Conservation (phyloP, 176 grass and related monocot genomes). For the Pontederia paniculata region DNA sequence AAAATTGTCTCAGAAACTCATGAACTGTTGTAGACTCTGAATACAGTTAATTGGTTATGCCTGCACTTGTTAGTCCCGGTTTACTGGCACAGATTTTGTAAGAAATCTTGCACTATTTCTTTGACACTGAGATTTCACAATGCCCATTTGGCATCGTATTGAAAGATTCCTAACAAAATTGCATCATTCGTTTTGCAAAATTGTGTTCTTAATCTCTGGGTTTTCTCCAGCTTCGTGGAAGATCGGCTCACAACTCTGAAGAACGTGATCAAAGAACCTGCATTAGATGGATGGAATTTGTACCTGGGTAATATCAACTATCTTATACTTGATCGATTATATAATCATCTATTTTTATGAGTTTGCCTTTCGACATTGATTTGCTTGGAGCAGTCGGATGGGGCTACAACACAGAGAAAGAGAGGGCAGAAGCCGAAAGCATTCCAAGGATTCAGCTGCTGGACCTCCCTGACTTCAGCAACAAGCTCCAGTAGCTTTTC, state of each 20-base stretch:
- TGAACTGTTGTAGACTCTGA: not conserved
- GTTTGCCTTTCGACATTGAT: not conserved
- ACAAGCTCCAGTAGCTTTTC: conserved; percentile 50
- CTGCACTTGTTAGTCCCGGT: too few species aligned
- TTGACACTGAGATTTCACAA: not conserved
- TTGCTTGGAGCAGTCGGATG: conserved; percentile 46
- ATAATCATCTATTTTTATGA: not conserved
- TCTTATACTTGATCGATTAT: not conserved
- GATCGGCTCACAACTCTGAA: conserved; percentile 66
- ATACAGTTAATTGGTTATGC: too few species aligned
- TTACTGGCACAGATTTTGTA: too few species aligned
- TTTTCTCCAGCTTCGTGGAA: conserved; percentile 59
- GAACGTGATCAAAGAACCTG: conserved; percentile 82
- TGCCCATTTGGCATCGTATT: not conserved
- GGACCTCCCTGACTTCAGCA: conserved; percentile 61
- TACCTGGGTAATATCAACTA: conserved; percentile 48
- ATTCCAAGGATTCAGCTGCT: conserved; percentile 55
- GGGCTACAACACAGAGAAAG: conserved; percentile 76
- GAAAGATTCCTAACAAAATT: not conserved
- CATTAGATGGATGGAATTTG: conserved; percentile 64
- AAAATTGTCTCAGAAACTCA: not conserved
- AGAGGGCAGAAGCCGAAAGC: conserved; percentile 49
- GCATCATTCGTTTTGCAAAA: not conserved
- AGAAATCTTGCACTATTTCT: too few species aligned
- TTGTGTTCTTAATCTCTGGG: not conserved